Percentiles rank a stretch among this genome's conserved stretches.
These are phyloP conservation scores for Cicer pinnatifidum DNA, from an alignment of 306 rosid genomes.

Conservation along the genomic window DNA sequence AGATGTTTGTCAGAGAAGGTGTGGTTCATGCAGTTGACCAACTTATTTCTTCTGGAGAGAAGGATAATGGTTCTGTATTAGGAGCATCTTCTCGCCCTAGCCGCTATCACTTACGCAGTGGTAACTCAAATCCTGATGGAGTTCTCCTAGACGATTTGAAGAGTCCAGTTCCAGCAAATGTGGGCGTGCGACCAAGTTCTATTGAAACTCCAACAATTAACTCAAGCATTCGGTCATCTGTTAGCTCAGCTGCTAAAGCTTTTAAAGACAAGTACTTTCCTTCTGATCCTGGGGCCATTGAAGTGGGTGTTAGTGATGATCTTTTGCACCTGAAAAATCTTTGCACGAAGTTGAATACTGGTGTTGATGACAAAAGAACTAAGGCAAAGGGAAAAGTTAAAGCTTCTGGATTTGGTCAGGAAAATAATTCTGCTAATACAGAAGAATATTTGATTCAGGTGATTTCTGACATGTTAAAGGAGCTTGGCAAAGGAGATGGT, in stretches of 20 bases:
- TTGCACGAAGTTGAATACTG: slow-evolving; percentile 73
- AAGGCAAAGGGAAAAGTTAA: slow-evolving; percentile 87
- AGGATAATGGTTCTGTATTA: slow-evolving; percentile 69
- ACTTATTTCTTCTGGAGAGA: slow-evolving; percentile 76
- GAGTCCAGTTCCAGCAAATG: slow-evolving; percentile 62
- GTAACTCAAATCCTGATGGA: slow-evolving; percentile 72
- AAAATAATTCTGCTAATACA: slow-evolving; percentile 50
- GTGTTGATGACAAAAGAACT: slow-evolving; percentile 76
- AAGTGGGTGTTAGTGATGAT: slow-evolving; percentile 92
- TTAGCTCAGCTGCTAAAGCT: slow-evolving; percentile 78
- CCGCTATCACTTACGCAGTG: slow-evolving; percentile 83
- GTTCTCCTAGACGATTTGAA: slow-evolving; percentile 71
- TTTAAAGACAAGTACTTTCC: slow-evolving; percentile 91
- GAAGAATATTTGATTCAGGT: slow-evolving; percentile 74
- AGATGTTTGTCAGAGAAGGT: slow-evolving; percentile 95
- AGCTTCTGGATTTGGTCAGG: slow-evolving; percentile 62
- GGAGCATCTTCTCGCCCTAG: slow-evolving; percentile 77
- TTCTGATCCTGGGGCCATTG: slow-evolving; percentile 73
- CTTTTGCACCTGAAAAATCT: slow-evolving; percentile 79
- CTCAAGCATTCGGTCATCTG: slow-evolving; percentile 73
- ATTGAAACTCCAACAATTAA: slow-evolving; percentile 70
- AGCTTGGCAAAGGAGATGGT: slow-evolving; percentile 95
- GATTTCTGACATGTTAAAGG: slow-evolving; percentile 83
- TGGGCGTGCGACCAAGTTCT: slow-evolving; percentile 80
- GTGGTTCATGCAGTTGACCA: slow-evolving; percentile 98